phyloP scores from a whole-genome alignment of 495 filamentous ascomycete genomes.

The Penicillium samsonianum region DNA sequence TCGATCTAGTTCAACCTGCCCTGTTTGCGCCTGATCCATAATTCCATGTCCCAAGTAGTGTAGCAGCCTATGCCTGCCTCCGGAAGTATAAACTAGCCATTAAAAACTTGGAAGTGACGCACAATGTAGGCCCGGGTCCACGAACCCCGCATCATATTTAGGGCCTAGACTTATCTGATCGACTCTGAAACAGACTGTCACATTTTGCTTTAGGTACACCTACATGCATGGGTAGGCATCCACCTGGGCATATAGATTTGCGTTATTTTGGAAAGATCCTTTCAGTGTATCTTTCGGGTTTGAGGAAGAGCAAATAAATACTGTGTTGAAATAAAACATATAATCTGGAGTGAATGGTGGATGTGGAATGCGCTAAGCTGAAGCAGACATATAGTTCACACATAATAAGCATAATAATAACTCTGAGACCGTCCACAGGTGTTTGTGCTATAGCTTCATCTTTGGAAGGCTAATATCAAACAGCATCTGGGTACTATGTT shows the following conservation, averaged over 20 bases:
- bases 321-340: background rate
- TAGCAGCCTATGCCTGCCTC: background rate
- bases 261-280: background rate
- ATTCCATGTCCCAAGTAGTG: background rate
- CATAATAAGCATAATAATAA: background rate
- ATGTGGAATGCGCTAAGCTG: background rate
- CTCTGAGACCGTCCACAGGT: background rate
- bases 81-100: background rate
- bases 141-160: slow-evolving; percentile 4
- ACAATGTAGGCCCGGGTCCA: slow-evolving; percentile 6
- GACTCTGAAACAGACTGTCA: slow-evolving; percentile 3
- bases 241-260: background rate
- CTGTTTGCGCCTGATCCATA: slow-evolving; percentile 4
- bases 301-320: background rate
- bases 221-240: background rate
- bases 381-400: background rate
- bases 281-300: background rate
- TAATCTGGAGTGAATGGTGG: background rate
- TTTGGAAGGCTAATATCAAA: background rate
- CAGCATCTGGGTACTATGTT: background rate
- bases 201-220: background rate
- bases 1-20: background rate
- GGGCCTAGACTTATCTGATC: slow-evolving; percentile 16
- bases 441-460: background rate
- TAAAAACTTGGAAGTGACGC: background rate